Evolutionary conservation across 495 filamentous ascomycete genomes (phyloP).

Genomic region (Tuber umbilicatum): DNA sequence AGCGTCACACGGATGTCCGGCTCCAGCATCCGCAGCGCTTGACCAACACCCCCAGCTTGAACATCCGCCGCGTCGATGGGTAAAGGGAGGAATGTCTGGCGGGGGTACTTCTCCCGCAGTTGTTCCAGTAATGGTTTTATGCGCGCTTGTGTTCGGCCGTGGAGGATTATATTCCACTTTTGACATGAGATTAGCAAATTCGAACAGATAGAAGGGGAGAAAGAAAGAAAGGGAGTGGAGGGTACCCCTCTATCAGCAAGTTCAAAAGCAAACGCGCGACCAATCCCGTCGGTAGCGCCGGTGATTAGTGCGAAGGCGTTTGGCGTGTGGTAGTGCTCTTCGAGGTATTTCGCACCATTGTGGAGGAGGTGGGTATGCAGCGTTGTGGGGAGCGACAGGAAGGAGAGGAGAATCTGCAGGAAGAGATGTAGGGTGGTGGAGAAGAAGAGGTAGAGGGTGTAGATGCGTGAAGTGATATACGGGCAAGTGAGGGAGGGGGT

Average conservation of each 20-base stretch:
- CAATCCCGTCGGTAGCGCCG: constrained; percentile 56
- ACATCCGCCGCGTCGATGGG: constrained; percentile 9
- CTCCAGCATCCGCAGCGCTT: neutral
- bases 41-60: neutral
- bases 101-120: constrained; percentile 13
- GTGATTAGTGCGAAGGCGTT: constrained; percentile 55
- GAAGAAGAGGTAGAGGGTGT: neutral
- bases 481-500: neutral
- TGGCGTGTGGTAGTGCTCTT: constrained; percentile 14
- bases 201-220: neutral
- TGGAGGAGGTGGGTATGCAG: constrained; percentile 28
- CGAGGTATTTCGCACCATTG: constrained; percentile 12
- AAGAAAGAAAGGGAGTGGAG: neutral
- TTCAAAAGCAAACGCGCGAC: constrained; percentile 49
- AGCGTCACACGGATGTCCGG: constrained; percentile 12
- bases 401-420: constrained; percentile 16
- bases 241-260: constrained; percentile 48
- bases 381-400: constrained; percentile 23
- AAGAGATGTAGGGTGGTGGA: constrained; percentile 11
- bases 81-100: constrained; percentile 19
- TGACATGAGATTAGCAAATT: constrained; percentile 4
- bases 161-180: constrained; percentile 33
- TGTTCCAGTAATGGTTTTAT: constrained; percentile 15
- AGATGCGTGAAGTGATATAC: neutral
- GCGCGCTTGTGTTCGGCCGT: constrained; percentile 20